phyloP scores from a whole-genome alignment of 176 grass and related monocot species.

The Tillandsia fasciculata region DNA sequence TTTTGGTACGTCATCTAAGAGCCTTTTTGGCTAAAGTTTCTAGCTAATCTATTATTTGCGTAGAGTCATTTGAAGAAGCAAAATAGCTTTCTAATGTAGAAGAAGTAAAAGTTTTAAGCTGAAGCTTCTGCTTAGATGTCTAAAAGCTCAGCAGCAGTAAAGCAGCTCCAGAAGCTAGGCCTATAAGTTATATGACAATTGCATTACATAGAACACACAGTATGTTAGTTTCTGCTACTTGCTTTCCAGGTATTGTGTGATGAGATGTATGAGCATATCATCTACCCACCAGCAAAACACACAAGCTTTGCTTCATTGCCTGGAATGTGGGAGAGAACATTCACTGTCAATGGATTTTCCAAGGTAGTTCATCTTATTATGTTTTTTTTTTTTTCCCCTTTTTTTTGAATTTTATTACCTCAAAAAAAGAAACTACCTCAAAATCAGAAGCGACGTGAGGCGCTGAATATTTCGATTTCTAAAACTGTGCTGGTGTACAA shows the following conservation, averaged over 20 bases:
- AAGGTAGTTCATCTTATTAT: conserved; percentile 28
- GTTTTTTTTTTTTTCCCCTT: conserved; percentile 5
- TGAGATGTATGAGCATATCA: conserved; percentile 85
- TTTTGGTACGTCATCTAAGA: conserved; percentile 41
- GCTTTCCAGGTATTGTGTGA: conserved; percentile 68
- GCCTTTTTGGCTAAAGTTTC: too few relatives aligned
- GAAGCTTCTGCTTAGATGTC: too few relatives aligned
- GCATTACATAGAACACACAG: neutral
- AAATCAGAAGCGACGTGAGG: neutral
- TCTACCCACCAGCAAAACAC: conserved; percentile 50
- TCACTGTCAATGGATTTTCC: conserved; percentile 65
- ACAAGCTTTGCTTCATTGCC: conserved; percentile 61
- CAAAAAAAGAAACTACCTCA: neutral
- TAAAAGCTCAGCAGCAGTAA: too few relatives aligned
- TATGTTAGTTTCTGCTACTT: neutral
- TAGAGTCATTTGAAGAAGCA: too few relatives aligned
- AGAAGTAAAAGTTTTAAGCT: neutral
- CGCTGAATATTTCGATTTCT: neutral
- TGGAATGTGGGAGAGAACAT: conserved; percentile 70
- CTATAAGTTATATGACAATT: neutral
- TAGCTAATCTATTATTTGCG: too few relatives aligned
- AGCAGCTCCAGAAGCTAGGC: too few relatives aligned
- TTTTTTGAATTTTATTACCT: conserved; percentile 4
- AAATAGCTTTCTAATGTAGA: too few relatives aligned
- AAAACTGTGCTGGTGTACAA: neutral